Conservation (phyloP, 768 basidiomycete genomes). For the Tylopilus felleus region DNA sequence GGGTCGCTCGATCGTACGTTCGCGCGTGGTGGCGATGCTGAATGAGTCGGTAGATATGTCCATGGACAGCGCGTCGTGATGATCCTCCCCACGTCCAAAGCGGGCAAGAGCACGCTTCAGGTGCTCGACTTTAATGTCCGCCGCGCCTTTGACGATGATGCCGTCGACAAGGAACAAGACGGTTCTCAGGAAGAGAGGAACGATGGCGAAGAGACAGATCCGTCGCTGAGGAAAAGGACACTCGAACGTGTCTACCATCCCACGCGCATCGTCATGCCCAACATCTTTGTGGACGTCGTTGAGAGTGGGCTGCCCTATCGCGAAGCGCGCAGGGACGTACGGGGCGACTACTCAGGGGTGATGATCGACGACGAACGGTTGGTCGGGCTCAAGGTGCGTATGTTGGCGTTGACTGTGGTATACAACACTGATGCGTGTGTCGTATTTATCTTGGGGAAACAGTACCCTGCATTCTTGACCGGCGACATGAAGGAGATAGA, state of each 20-base stretch:
- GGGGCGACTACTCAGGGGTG: constrained; percentile 35
- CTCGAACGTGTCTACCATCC: constrained; percentile 9
- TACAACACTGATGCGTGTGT: background rate
- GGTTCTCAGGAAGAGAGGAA: too few species aligned
- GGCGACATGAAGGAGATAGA: constrained; percentile 34
- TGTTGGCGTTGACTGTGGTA: background rate
- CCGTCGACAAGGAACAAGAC: background rate
- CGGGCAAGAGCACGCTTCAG: constrained; percentile 11
- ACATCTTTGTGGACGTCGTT: constrained; percentile 25
- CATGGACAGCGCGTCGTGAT: constrained; percentile 41
- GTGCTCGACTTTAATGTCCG: constrained; percentile 34
- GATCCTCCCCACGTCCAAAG: constrained; percentile 9
- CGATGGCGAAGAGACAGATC: background rate
- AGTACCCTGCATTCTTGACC: constrained; percentile 28
- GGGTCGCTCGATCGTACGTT: background rate
- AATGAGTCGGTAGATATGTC: constrained; percentile 32
- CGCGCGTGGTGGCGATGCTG: background rate
- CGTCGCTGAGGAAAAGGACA: background rate
- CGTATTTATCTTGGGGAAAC: background rate
- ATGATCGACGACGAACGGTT: constrained; percentile 44
- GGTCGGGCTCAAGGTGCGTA: constrained; percentile 40
- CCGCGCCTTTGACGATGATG: background rate
- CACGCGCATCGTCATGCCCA: constrained; percentile 9
- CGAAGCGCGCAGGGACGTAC: constrained; percentile 19
- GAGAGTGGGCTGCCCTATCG: constrained; percentile 34